Conservation (phyloP, 2,329 filamentous ascomycete species). For the Penicillium hordei region DNA sequence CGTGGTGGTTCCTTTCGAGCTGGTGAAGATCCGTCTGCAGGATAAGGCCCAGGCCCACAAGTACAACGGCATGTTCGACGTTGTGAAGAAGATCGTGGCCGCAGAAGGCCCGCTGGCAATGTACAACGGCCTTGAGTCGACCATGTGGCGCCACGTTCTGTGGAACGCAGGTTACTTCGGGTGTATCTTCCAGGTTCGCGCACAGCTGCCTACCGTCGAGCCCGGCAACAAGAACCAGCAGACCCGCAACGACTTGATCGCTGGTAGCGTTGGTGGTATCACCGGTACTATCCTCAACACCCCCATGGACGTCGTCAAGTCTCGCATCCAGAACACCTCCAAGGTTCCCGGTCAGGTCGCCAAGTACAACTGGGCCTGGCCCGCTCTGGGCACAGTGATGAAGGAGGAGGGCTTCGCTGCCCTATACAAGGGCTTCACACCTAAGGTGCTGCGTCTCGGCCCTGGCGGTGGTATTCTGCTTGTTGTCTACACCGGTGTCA, state of each 20-base stretch:
- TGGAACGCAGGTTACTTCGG: slow-evolving; percentile 98
- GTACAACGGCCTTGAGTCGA: slow-evolving; percentile 96
- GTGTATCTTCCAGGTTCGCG: slow-evolving; percentile 95
- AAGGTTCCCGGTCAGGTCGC: slow-evolving; percentile 76
- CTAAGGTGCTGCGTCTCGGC: slow-evolving; percentile 81
- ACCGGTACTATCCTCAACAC: slow-evolving; percentile 91
- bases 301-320: slow-evolving; percentile 96
- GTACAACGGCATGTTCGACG: slow-evolving; percentile 55
- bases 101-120: slow-evolving; percentile 82
- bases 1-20: slow-evolving; percentile 96
- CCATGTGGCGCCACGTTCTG: slow-evolving; percentile 89
- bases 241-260: slow-evolving; percentile 83
- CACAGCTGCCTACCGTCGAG: slow-evolving; percentile 75
- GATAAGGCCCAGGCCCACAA: slow-evolving; percentile 88
- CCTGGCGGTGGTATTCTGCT: slow-evolving; percentile 64
- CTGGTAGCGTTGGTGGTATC: slow-evolving; percentile 84
- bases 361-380: slow-evolving; percentile 99
- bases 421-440: slow-evolving; percentile 95
- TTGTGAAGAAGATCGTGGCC: slow-evolving; percentile 67
- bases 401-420: slow-evolving; percentile 90
- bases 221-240: slow-evolving; percentile 69
- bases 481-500: slow-evolving; percentile 52
- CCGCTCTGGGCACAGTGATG: slow-evolving; percentile 78
- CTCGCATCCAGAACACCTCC: slow-evolving; percentile 89
- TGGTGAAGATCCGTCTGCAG: slow-evolving; percentile 97